These are phyloP conservation scores for Willaertia magna DNA, from an alignment of 208 protist species.

Conservation along the genomic window DNA sequence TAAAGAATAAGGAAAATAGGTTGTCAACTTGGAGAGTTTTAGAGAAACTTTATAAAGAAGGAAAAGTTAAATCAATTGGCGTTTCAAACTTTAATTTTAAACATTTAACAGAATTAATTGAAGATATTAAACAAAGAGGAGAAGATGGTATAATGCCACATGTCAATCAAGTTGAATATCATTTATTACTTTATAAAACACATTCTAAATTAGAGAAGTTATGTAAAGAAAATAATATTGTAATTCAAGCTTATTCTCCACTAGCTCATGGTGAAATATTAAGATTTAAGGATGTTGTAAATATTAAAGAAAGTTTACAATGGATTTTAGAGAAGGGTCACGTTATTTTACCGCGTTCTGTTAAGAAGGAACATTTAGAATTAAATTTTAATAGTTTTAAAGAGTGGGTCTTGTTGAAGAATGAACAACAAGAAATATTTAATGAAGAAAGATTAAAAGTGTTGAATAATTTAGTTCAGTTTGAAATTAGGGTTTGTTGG, in stretches of 20 bases:
- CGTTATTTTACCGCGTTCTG: neutral
- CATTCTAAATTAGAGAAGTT: neutral
- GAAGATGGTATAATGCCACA: neutral
- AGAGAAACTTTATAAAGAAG: neutral
- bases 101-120: neutral
- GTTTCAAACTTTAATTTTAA: neutral
- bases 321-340: neutral
- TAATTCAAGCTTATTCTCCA: neutral
- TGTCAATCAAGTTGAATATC: neutral
- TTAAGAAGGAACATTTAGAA: neutral
- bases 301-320: neutral
- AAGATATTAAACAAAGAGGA: neutral
- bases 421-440: no score
- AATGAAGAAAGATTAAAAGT: neutral
- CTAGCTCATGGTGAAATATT: neutral
- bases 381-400: neutral
- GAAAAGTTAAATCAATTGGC: neutral
- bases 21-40: neutral
- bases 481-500: neutral
- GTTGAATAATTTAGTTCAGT: no score
- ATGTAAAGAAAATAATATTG: neutral
- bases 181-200: neutral
- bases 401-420: neutral
- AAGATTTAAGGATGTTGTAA: neutral
- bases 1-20: neutral